Percentiles rank a stretch among this genome's conserved stretches.
phyloP scores from a whole-genome alignment of 306 rosid genomes.

The Sophora flavescens region DNA sequence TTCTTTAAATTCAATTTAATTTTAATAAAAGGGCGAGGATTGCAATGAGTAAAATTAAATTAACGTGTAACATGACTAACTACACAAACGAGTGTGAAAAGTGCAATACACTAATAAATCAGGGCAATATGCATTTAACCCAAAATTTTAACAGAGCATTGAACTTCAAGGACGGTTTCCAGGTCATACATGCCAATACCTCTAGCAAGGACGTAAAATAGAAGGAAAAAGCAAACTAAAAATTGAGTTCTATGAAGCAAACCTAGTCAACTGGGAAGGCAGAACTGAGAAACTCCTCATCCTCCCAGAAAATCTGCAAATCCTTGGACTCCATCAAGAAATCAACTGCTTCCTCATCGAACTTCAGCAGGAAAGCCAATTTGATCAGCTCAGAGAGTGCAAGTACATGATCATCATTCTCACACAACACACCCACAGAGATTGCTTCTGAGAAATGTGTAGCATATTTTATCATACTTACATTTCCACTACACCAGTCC shows the following conservation, averaged over 20 bases:
- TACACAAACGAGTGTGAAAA: too few species aligned
- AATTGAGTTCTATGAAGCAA: background rate
- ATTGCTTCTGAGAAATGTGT: slow-evolving; percentile 63
- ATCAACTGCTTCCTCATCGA: slow-evolving; percentile 59
- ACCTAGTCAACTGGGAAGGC: slow-evolving; percentile 49
- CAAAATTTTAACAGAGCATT: background rate
- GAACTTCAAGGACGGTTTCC: slow-evolving; percentile 2
- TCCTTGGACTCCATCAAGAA: slow-evolving; percentile 68
- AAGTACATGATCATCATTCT: slow-evolving; percentile 54
- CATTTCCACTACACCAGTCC: slow-evolving; percentile 43
- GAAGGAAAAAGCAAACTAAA: background rate
- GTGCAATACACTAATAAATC: too few species aligned
- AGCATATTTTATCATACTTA: slow-evolving; percentile 53
- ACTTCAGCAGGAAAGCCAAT: slow-evolving; percentile 56
- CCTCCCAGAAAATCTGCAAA: slow-evolving; percentile 66
- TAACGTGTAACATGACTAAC: too few species aligned
- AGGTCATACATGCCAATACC: background rate
- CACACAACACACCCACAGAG: slow-evolving; percentile 61
- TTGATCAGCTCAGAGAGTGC: slow-evolving; percentile 64
- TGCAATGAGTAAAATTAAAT: too few species aligned
- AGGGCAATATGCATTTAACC: too few species aligned
- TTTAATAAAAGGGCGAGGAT: too few species aligned
- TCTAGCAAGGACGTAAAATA: background rate
- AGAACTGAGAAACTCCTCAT: slow-evolving; percentile 56
- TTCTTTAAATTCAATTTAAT: too few species aligned